These are phyloP conservation scores for Gossypium sturtianum DNA, from an alignment of 345 rosid genomes.

Conservation along the genomic window DNA sequence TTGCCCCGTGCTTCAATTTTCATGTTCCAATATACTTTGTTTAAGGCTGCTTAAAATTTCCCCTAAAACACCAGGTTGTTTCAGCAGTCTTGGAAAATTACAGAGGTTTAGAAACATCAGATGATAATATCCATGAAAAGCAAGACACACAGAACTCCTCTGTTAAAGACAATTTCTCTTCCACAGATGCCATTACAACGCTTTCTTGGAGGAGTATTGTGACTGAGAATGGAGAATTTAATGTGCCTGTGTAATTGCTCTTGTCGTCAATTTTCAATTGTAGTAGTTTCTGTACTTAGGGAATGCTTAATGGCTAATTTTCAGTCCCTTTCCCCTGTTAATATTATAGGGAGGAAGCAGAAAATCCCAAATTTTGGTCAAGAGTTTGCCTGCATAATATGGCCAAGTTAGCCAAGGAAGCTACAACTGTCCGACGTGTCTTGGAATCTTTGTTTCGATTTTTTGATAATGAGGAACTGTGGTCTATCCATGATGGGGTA, in stretches of 20 bases:
- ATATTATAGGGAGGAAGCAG: slow-evolving; percentile 45
- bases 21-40: neutral
- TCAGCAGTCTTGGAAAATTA: slow-evolving; percentile 67
- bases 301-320: slow-evolving; percentile 3
- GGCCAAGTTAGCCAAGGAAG: slow-evolving; percentile 69
- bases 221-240: slow-evolving; percentile 57
- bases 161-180: slow-evolving; percentile 23
- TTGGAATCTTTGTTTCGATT: slow-evolving; percentile 61
- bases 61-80: slow-evolving; percentile 42
- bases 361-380: slow-evolving; percentile 58
- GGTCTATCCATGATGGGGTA: slow-evolving; percentile 56
- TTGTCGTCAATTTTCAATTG: slow-evolving; percentile 7
- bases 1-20: neutral
- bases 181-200: slow-evolving; percentile 33
- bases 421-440: slow-evolving; percentile 59
- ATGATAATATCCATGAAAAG: slow-evolving; percentile 16
- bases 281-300: neutral
- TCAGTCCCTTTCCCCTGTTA: slow-evolving; percentile 1
- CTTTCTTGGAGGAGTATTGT: slow-evolving; percentile 57
- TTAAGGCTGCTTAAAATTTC: neutral
- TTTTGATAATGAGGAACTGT: slow-evolving; percentile 53
- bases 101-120: slow-evolving; percentile 26
- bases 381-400: slow-evolving; percentile 56
- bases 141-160: slow-evolving; percentile 24
- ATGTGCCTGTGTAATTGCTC: slow-evolving; percentile 43